Evolutionary conservation across 257 asterid genomes (phyloP), one percentile per base, ranked within the genome.

Genomic region (Jacaranda copaia): DNA sequence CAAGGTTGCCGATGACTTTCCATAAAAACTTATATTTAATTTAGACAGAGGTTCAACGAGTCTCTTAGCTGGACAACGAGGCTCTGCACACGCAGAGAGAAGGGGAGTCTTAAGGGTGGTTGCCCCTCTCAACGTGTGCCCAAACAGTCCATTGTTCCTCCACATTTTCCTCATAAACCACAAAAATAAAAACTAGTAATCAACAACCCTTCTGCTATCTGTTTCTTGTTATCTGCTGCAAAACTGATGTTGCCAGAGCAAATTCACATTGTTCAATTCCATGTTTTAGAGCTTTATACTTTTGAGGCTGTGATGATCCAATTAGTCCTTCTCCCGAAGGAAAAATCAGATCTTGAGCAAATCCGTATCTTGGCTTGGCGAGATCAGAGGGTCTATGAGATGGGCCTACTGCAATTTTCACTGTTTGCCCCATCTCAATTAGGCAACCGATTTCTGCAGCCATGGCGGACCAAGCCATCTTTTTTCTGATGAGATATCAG

Each of bases 71-170:
- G 36, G 51, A 64, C 45, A n/a, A 52, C 39, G 73, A 48, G 52
- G 76, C 16, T 48, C 13, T 7, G 4, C 42, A 40, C 53, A 48
- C 13, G n/a, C 13, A 3, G 84, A 71, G 75, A 45, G 74, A 25
- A 53, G 48, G 81, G 78, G 77, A 70, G 76, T 81, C 45, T 38
- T 32, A 75, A 82, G 88, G 88, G 84, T 78, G 85, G 84, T 88
- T 84, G 81, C 83, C 88, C 72, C 79, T 80, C 80, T 76, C 83
- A 59, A 25, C 67, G 73, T 45, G 40, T 49, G 35, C 8, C 6
- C 11, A 13, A 16, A 19, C 52, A 46, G 75, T 45, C 76, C 53
- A 51, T 51, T 56, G 68, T 58, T 66, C 58, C 71, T 46, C 20
- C 0, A 59, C 40, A 6, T 18, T 73, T 19, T 64, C 42, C 40